Base-by-base conservation (phyloP, 2,329 filamentous ascomycete genomes). In the Massarina eburnea region DNA sequence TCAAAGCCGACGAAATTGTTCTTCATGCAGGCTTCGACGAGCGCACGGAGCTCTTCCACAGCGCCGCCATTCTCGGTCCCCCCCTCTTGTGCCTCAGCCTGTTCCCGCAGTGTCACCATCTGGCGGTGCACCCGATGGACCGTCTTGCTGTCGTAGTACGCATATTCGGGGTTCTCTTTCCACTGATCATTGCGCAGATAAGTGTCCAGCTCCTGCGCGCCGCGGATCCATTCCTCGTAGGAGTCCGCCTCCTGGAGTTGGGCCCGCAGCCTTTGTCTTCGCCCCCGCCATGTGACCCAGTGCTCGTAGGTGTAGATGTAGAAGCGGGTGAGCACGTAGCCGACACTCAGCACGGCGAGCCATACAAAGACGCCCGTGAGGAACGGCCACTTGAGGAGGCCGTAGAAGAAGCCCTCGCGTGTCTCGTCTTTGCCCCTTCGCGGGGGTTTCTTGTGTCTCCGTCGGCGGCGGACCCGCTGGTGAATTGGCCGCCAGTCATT, bases 1-100 rank as follows among this genome's bases (percentile, higher is more conserved):
- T 99, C 94, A 12, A 96, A 85, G 0, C 94, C 94, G 15, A 89
- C 90, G 71, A 97, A 99, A 66, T 99, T 97, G 71, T 91, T 95
- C 79, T 96, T 99, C 59, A 96, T 87, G 66, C 91, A 97, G 12
- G 89, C 89, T 73, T 96, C 90, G 17, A 95, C 76, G 48, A 97
- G 72, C 1, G 80, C 80, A 51, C 84, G 86, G 43, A 99, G 77
- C 43, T 94, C 89, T 52, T 92, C 86, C 2, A 90, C 76, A 0
- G 85, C 79, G 47, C 80, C 75, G 29, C 39, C 73, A 62, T 71
- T 37, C 39, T 55, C 51, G 3, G 59, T 55, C 3, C 75, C 66
- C 20, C 70, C 67, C 67, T 87, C 82, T 1, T 84, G 84, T 30
- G 73, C 74, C 42, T 80, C 76, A 8, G 78, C 76, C 48, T 67